These are phyloP conservation scores for Colletotrichum filicis DNA, from an alignment of 2,329 filamentous ascomycete genomes.

Conservation along the genomic window DNA sequence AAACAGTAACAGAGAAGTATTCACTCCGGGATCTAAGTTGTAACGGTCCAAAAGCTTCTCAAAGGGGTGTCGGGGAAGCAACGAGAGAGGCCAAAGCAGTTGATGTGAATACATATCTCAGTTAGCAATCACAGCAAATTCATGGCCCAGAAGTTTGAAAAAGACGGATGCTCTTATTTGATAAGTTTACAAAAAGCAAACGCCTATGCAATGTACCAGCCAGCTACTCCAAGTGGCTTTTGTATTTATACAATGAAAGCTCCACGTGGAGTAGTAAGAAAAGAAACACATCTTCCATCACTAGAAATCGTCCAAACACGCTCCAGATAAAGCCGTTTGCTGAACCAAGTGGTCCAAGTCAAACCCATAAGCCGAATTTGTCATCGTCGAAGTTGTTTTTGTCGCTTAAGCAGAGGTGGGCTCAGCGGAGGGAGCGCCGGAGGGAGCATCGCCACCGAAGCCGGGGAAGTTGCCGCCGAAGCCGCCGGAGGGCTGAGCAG, in stretches of 20 bases:
- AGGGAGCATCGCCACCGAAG: constrained; percentile 7
- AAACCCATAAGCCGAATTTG: background rate
- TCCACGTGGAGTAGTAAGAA: constrained; percentile 18
- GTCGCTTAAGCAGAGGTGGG: constrained; percentile 14
- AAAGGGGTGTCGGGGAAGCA: too few relatives aligned
- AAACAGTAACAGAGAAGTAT: too few relatives aligned
- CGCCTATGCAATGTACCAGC: constrained; percentile 27
- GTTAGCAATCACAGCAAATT: too few relatives aligned
- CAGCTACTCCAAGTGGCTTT: constrained; percentile 30
- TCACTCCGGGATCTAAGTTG: too few relatives aligned
- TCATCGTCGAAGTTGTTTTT: background rate
- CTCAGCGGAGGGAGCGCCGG: constrained; percentile 5
- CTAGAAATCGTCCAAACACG: constrained; percentile 20
- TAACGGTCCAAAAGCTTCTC: too few relatives aligned
- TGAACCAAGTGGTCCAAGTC: constrained; percentile 10
- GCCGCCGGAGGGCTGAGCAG: constrained; percentile 25
- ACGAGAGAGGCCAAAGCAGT: too few relatives aligned
- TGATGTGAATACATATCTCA: too few relatives aligned
- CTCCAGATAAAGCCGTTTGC: background rate
- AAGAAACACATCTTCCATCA: constrained; percentile 14
- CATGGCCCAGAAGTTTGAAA: background rate
- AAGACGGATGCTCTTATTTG: constrained; percentile 20
- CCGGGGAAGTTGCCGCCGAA: constrained; percentile 17
- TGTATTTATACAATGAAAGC: constrained; percentile 30
- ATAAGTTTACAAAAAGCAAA: constrained; percentile 1